phyloP scores from a whole-genome alignment of 148 eudicot genomes.

The Nepenthes mirabilis region DNA sequence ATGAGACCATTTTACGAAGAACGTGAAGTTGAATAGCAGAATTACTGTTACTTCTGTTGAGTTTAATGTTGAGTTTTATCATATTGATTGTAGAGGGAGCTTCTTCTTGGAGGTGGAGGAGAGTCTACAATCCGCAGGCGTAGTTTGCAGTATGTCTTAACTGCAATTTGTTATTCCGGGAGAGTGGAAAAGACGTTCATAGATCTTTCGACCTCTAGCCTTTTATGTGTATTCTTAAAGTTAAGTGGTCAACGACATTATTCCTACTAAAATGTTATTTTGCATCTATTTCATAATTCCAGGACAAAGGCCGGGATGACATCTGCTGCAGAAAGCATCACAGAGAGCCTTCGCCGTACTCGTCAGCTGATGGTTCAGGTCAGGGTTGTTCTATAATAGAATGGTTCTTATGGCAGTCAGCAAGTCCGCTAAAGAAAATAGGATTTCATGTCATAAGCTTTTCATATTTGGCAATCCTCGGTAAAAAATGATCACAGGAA shows the following conservation, averaged over 20 bases:
- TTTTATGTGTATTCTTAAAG: not conserved
- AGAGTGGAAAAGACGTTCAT: not conserved
- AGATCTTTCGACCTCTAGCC: not conserved
- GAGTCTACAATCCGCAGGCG: slow-evolving; percentile 85
- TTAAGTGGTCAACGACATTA: not conserved
- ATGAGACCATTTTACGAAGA: too few relatives aligned
- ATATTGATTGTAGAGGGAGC: slow-evolving; percentile 57
- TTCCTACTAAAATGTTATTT: not conserved
- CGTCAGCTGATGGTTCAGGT: slow-evolving; percentile 99
- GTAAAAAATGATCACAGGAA: too few relatives aligned
- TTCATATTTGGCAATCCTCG: too few relatives aligned
- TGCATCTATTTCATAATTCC: not conserved
- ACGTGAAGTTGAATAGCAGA: not conserved
- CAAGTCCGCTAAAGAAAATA: too few relatives aligned
- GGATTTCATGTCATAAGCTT: too few relatives aligned
- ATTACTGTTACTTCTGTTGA: not conserved
- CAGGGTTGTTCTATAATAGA: not conserved
- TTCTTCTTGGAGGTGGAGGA: slow-evolving; percentile 87
- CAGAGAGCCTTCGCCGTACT: slow-evolving; percentile 87
- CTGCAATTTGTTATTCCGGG: not conserved
- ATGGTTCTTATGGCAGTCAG: not conserved
- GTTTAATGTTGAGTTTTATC: not conserved
- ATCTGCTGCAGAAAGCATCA: slow-evolving; percentile 94
- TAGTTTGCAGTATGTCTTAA: slow-evolving; percentile 64
- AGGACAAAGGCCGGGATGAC: slow-evolving; percentile 96